A percentile compares a stretch with the other conserved stretches of the same genome.
These are phyloP conservation scores for Periconia digitata DNA, from an alignment of 2,329 filamentous ascomycete genomes.

Conservation along the genomic window DNA sequence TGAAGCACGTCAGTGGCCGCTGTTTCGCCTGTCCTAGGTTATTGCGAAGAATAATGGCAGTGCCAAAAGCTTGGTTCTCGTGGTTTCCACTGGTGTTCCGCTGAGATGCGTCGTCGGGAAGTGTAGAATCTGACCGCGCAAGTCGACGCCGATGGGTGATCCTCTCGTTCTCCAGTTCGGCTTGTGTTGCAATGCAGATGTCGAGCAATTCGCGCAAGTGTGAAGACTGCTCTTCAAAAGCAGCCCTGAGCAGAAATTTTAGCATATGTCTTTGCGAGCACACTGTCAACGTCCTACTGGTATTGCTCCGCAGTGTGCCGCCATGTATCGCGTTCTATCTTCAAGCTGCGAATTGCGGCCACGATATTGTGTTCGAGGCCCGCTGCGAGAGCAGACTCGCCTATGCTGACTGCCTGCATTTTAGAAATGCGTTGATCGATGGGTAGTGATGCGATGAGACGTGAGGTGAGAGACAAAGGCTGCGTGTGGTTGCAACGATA, in stretches of 20 bases:
- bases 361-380: constrained; percentile 14
- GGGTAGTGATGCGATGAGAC: constrained; percentile 4
- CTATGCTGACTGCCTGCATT: not conserved
- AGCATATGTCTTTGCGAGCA: not conserved
- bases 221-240: constrained; percentile 27
- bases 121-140: not conserved
- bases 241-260: constrained; percentile 4
- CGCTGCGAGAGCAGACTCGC: not conserved
- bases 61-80: constrained; percentile 10
- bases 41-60: constrained; percentile 14
- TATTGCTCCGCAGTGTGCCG: constrained; percentile 28
- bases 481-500: not conserved
- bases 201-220: constrained; percentile 27
- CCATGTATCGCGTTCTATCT: constrained; percentile 34
- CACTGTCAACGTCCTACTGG: constrained; percentile 9
- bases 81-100: not conserved
- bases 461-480: not conserved
- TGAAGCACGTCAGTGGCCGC: constrained; percentile 20
- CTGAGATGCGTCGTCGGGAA: constrained; percentile 5
- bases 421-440: constrained; percentile 22
- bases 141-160: constrained; percentile 16
- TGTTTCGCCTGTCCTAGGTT: constrained; percentile 3
- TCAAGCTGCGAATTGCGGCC: constrained; percentile 23
- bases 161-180: constrained; percentile 35
- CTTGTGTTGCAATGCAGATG: constrained; percentile 34